A percentile compares a stretch with the other conserved stretches of the same genome.
Evolutionary conservation across 768 basidiomycete genomes (phyloP).

Genomic region (Suillus sp.): DNA sequence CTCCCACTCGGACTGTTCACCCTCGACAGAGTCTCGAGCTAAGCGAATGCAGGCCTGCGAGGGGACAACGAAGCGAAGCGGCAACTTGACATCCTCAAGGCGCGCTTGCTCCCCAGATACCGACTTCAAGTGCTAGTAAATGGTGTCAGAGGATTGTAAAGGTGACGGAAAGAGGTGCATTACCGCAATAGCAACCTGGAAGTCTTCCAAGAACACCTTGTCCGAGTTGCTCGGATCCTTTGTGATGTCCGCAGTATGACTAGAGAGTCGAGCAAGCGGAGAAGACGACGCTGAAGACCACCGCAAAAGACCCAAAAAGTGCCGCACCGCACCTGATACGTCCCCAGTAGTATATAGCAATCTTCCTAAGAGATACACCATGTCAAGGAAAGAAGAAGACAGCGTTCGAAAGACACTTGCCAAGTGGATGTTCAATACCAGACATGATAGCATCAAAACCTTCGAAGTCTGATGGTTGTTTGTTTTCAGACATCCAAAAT

Average conservation of each 20-base stretch:
- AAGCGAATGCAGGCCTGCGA: conserved; percentile 61
- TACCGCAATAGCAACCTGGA: conserved; percentile 83
- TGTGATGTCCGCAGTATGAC: conserved; percentile 26
- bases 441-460: conserved; percentile 67
- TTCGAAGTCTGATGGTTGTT: conserved; percentile 37
- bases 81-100: conserved; percentile 54
- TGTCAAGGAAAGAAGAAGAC: conserved; percentile 13
- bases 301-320: conserved; percentile 75
- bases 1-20: conserved; percentile 56
- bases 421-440: conserved; percentile 80
- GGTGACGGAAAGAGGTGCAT: conserved; percentile 19
- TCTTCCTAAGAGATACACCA: conserved; percentile 54
- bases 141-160: conserved; percentile 10
- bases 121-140: conserved; percentile 66
- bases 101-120: conserved; percentile 50
- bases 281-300: conserved; percentile 37
- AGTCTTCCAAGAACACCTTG: conserved; percentile 83
- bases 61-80: conserved; percentile 65
- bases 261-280: conserved; percentile 21
- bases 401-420: conserved; percentile 36
- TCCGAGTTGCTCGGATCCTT: conserved; percentile 47
- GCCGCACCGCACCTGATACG: conserved; percentile 68
- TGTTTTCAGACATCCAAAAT: conserved; percentile 76
- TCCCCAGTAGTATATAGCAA: conserved; percentile 91
- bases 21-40: conserved; percentile 48